Conservation (phyloP, 176 grass and related monocot genomes). For the Ensete ventricosum region DNA sequence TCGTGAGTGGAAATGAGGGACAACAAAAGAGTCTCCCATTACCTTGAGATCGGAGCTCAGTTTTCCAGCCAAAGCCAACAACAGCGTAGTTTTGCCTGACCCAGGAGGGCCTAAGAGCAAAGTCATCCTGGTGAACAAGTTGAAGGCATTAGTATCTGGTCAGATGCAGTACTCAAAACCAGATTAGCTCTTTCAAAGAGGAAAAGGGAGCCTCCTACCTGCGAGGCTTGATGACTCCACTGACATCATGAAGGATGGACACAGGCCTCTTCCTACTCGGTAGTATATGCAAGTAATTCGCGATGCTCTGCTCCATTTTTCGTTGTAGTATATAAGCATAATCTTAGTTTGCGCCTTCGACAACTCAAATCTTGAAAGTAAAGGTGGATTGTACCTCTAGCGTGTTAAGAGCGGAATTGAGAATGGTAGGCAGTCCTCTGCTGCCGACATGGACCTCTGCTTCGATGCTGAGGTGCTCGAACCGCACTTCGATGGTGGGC, state of each 20-base stretch:
- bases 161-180: neutral
- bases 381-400: conserved; percentile 43
- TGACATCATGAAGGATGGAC: conserved; percentile 75
- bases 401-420: conserved; percentile 62
- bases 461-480: conserved; percentile 45
- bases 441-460: conserved; percentile 63
- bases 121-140: conserved; percentile 57
- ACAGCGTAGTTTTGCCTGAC: conserved; percentile 84
- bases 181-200: neutral
- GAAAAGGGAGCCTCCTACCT: conserved; percentile 28
- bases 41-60: conserved; percentile 67
- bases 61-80: conserved; percentile 80
- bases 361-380: too few species aligned
- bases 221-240: conserved; percentile 82
- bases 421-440: conserved; percentile 78
- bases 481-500: conserved; percentile 85
- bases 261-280: conserved; percentile 59
- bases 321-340: conserved; percentile 1
- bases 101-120: conserved; percentile 83
- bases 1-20: too few species aligned
- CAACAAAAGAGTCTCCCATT: neutral
- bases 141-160: neutral
- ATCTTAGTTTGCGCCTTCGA: too few species aligned
- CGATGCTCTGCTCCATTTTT: conserved; percentile 28
- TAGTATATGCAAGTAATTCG: conserved; percentile 55